Evolutionary conservation across 1,284 basidiomycete species (phyloP).

Genomic region (Ustilago vetiveriae): DNA sequence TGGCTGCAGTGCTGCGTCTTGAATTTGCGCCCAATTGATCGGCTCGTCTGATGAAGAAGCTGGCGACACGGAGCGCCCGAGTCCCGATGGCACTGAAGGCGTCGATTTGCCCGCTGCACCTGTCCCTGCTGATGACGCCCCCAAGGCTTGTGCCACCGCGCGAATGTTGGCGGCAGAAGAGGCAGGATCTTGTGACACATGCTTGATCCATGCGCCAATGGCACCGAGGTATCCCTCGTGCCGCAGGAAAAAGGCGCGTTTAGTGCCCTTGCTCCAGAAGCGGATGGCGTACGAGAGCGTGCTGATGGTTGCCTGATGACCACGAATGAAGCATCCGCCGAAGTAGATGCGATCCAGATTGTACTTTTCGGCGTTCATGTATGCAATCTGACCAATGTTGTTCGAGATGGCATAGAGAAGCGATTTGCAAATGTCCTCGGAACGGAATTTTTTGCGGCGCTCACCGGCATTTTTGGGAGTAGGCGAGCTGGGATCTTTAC

Average conservation of each 20-base stretch:
- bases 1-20: slow-evolving; percentile 16
- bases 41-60: slow-evolving; percentile 27
- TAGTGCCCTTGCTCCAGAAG: slow-evolving; percentile 99
- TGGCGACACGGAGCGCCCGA: slow-evolving; percentile 28
- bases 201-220: slow-evolving; percentile 66
- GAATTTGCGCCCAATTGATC: slow-evolving; percentile 30
- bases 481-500: slow-evolving; percentile 71
- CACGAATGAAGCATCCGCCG: slow-evolving; percentile 98
- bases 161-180: slow-evolving; percentile 14
- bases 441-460: slow-evolving; percentile 77
- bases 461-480: slow-evolving; percentile 37
- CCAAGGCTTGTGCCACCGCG: slow-evolving; percentile 29
- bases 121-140: slow-evolving; percentile 6
- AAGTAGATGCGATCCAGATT: slow-evolving; percentile 97
- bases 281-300: slow-evolving; percentile 98
- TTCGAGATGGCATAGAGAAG: slow-evolving; percentile 96
- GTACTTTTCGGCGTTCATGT: slow-evolving; percentile 99
- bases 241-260: slow-evolving; percentile 92
- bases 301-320: slow-evolving; percentile 95
- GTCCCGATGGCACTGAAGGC: slow-evolving; percentile 23
- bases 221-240: slow-evolving; percentile 97
- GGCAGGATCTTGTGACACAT: slow-evolving; percentile 47
- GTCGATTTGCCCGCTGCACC: slow-evolving; percentile 22
- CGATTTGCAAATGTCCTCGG: slow-evolving; percentile 89
- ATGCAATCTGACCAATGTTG: slow-evolving; percentile 99